Evolutionary conservation across 2,329 filamentous ascomycete species (phyloP), one percentile per base, ranked within the genome.

Genomic region (Dactylonectria macrodidyma): DNA sequence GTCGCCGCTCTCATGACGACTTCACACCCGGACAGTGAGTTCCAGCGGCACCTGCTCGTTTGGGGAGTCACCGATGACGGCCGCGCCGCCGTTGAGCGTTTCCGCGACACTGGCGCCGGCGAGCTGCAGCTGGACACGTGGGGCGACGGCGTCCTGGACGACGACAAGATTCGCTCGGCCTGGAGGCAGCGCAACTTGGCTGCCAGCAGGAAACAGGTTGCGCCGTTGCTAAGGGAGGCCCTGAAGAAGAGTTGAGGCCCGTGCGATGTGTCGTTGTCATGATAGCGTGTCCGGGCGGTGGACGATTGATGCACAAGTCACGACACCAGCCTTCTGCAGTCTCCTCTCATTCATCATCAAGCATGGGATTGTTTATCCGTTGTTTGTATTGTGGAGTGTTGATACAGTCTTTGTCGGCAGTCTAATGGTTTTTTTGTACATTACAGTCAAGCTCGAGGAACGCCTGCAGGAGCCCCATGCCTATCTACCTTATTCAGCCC

Each of bases 1-100:
- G 76, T 95, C 10, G 88, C 87, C 9, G 85, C 85, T 10, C 82
- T 95, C 62, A 93, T 95, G 91, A 94, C 93, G 1, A 89, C 89
- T n/a, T 89, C 85, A 22, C 83, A 86, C 24, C 82, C 85, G 0
- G 81, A 80, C 0, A 89, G 87, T 0, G 76, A 82, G 16, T 93
- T 95, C 68, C 83, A 84, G 70, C 83, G 93, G 58, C 89, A 96
- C 76, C 77, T 95, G 44, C 80, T 95, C 6, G 81, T 95, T 0
- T 92, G 91, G 88, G 91, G 87, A 0, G 75, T 89, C 1, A 87
- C 84, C 30, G 81, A 85, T 1, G 77, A 78, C 4, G 90, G 86
- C 0, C 81, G 82, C 0, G 73, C 79, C 4, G 88, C 87, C 1
- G 87, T 87, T 16, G 81, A 85, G 75, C 79, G 77, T 16, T 95